A percentile compares a stretch with the other conserved stretches of the same genome.
These are phyloP conservation scores for Saturnispora hagleri DNA, from an alignment of 805 yeast species.

Conservation along the genomic window DNA sequence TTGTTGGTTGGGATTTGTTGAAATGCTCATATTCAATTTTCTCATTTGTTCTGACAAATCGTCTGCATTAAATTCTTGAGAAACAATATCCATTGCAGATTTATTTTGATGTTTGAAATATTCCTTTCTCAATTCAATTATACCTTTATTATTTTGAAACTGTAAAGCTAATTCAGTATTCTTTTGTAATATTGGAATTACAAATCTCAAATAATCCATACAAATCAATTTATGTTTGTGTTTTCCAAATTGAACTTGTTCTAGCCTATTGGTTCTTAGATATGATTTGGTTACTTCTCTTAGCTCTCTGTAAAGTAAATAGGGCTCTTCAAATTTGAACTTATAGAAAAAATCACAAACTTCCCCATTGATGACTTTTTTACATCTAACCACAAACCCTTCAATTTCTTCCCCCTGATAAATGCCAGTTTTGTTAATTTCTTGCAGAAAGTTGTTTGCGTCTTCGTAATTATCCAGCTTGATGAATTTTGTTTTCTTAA, in stretches of 20 bases:
- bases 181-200: slow-evolving; percentile 41
- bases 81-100: slow-evolving; percentile 47
- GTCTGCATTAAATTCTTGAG: slow-evolving; percentile 34
- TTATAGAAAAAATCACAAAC: slow-evolving; percentile 66
- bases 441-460: slow-evolving; percentile 44
- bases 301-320: slow-evolving; percentile 80
- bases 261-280: slow-evolving; percentile 29
- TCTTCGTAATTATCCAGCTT: slow-evolving; percentile 30
- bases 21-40: slow-evolving; percentile 9
- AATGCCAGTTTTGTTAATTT: slow-evolving; percentile 55
- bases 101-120: slow-evolving; percentile 49
- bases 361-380: slow-evolving; percentile 15
- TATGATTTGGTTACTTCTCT: slow-evolving; percentile 73
- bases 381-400: slow-evolving; percentile 85
- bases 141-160: slow-evolving; percentile 54
- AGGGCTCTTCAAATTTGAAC: slow-evolving; percentile 92
- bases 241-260: slow-evolving; percentile 32
- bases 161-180: slow-evolving; percentile 38
- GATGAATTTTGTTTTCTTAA: slow-evolving; percentile 46
- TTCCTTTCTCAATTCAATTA: slow-evolving; percentile 59
- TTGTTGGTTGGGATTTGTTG: slow-evolving; percentile 8
- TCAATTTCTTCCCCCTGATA: slow-evolving; percentile 70
- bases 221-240: slow-evolving; percentile 46
- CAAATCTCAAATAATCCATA: slow-evolving; percentile 60
- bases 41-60: slow-evolving; percentile 22